phyloP scores from a whole-genome alignment of 2,329 filamentous ascomycete species.

The Lasiodiplodia sp. region DNA sequence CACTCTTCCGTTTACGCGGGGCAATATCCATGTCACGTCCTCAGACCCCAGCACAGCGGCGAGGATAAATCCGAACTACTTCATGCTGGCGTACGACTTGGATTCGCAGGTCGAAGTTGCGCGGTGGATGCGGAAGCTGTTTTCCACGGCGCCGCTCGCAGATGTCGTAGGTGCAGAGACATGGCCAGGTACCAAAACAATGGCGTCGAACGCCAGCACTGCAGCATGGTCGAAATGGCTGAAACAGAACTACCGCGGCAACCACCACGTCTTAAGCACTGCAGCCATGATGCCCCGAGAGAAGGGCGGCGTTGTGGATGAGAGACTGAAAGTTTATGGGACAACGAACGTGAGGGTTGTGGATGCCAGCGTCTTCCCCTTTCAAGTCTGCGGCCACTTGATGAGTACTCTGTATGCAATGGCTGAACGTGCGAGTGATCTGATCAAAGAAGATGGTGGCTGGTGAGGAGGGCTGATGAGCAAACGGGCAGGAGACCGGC shows the following conservation, averaged over 20 bases:
- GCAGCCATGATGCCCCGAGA: constrained; percentile 44
- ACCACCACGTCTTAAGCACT: constrained; percentile 43
- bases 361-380: constrained; percentile 43
- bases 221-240: constrained; percentile 36
- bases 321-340: constrained; percentile 40
- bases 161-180: constrained; percentile 36
- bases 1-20: constrained; percentile 37
- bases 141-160: constrained; percentile 40
- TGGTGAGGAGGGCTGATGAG: neutral
- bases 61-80: constrained; percentile 52
- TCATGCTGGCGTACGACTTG: constrained; percentile 54
- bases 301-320: constrained; percentile 41
- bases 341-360: constrained; percentile 41
- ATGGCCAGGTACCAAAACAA: constrained; percentile 33
- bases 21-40: constrained; percentile 51
- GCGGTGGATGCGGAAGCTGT: constrained; percentile 44
- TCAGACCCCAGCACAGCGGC: constrained; percentile 46
- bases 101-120: constrained; percentile 44
- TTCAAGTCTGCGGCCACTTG: constrained; percentile 43
- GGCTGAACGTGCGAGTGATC: constrained; percentile 42
- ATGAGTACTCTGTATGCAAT: constrained; percentile 42
- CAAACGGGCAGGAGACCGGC: neutral
- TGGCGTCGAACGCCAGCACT: constrained; percentile 30
- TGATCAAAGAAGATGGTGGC: constrained; percentile 36
- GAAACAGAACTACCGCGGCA: constrained; percentile 35